Conservation (phyloP, 257 asterid species). For the Voacanga thouarsii region DNA sequence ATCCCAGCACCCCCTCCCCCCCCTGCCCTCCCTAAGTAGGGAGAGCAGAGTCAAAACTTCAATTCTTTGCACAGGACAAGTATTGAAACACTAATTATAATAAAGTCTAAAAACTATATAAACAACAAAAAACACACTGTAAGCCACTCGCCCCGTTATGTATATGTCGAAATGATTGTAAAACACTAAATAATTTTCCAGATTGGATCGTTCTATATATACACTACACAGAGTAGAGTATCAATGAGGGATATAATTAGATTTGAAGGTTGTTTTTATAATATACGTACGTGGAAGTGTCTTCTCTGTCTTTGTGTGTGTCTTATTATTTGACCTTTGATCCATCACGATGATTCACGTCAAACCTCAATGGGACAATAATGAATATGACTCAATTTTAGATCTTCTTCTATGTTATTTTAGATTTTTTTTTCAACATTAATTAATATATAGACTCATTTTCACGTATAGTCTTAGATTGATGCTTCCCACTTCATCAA, state of each 20-base stretch:
- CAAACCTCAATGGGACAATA: neutral
- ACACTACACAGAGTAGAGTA: neutral
- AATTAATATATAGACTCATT: neutral
- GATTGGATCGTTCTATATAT: no score
- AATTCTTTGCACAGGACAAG: no score
- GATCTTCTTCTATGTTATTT: neutral
- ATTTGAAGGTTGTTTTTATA: neutral
- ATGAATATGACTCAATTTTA: neutral
- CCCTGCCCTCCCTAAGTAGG: no score
- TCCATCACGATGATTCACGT: neutral
- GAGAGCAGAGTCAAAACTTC: no score
- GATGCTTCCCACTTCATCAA: constrained; percentile 8
- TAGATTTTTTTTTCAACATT: no score
- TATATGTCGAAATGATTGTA: no score
- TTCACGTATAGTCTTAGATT: neutral
- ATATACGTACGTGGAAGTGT: neutral
- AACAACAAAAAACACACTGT: no score
- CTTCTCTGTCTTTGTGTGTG: neutral
- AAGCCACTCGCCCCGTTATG: no score
- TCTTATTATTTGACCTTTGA: constrained; percentile 12
- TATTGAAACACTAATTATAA: no score
- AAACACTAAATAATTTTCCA: no score
- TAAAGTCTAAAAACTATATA: no score
- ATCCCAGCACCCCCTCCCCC: no score
- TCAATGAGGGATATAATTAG: neutral